Evolutionary conservation across 2,329 filamentous ascomycete species (phyloP).

Genomic region (Cladosporium sp.): DNA sequence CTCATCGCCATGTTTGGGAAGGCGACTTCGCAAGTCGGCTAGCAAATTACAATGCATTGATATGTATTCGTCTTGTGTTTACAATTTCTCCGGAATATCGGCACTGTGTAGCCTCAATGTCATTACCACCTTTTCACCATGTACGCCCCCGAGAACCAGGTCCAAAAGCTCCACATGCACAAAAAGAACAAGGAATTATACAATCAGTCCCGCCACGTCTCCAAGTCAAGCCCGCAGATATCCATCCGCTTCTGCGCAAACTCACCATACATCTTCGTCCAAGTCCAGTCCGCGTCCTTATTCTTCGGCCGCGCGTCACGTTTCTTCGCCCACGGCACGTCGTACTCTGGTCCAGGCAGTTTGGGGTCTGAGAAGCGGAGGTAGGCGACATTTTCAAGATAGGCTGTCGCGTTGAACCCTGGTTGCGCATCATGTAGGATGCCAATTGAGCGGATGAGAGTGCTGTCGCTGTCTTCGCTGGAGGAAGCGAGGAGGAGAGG

Average conservation of each 20-base stretch:
- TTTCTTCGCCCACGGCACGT: conserved; percentile 41
- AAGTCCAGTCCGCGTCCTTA: conserved; percentile 44
- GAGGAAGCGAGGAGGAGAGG: conserved; percentile 26
- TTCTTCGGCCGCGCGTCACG: conserved; percentile 41
- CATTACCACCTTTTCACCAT: background rate
- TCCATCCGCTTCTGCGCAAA: conserved; percentile 50
- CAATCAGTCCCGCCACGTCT: conserved; percentile 32
- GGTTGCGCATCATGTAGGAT: conserved; percentile 24
- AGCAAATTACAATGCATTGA: no score
- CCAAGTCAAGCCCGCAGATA: conserved; percentile 50
- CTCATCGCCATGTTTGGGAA: no score
- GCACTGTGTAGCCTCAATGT: background rate
- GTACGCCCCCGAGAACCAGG: background rate
- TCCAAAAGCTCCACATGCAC: background rate
- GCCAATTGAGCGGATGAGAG: conserved; percentile 29
- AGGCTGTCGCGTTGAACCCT: conserved; percentile 43
- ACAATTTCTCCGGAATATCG: background rate
- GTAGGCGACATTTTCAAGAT: conserved; percentile 41
- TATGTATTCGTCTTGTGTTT: no score
- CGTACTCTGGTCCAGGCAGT: conserved; percentile 48
- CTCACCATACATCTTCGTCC: conserved; percentile 47
- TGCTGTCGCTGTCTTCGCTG: conserved; percentile 18
- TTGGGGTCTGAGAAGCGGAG: conserved; percentile 45
- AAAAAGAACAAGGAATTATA: background rate
- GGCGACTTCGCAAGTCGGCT: no score